A percentile compares a stretch with the other conserved stretches of the same genome.
Conservation (phyloP, 2,329 filamentous ascomycete genomes). For the Macroventuria anomochaeta region DNA sequence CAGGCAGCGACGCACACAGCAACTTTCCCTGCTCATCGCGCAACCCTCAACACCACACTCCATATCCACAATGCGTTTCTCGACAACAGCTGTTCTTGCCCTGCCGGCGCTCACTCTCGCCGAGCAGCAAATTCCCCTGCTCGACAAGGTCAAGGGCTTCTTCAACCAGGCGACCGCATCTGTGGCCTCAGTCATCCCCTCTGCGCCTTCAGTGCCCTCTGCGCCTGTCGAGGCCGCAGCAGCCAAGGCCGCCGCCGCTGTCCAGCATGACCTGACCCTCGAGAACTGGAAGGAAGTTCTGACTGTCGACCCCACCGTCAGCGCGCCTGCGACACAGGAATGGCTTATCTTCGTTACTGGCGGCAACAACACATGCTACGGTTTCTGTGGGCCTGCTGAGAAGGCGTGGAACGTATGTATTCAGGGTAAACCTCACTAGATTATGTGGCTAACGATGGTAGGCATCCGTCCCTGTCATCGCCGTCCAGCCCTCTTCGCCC, state of each 20-base stretch:
- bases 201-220: constrained; percentile 35
- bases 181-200: constrained; percentile 60
- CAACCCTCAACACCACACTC: constrained; percentile 12
- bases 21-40: constrained; percentile 3
- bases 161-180: constrained; percentile 62
- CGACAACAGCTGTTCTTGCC: constrained; percentile 58
- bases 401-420: constrained; percentile 61
- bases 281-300: constrained; percentile 75
- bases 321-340: constrained; percentile 68
- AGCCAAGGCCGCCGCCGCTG: constrained; percentile 59
- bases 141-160: constrained; percentile 65
- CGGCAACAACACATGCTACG: constrained; percentile 79
- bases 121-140: constrained; percentile 65
- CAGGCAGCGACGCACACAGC: constrained; percentile 22
- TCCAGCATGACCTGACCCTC: constrained; percentile 67
- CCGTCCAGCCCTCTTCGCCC: constrained; percentile 65
- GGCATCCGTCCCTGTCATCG: constrained; percentile 69
- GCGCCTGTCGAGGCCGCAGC: constrained; percentile 55
- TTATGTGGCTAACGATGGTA: constrained; percentile 36
- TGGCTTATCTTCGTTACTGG: constrained; percentile 79
- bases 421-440: background rate
- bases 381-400: constrained; percentile 69
- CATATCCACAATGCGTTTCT: constrained; percentile 58
- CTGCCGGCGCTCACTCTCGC: constrained; percentile 59
- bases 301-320: constrained; percentile 63